A percentile compares a stretch with the other conserved stretches of the same genome.
phyloP scores from a whole-genome alignment of 805 yeast species.

The Hanseniaspora lachancei region DNA sequence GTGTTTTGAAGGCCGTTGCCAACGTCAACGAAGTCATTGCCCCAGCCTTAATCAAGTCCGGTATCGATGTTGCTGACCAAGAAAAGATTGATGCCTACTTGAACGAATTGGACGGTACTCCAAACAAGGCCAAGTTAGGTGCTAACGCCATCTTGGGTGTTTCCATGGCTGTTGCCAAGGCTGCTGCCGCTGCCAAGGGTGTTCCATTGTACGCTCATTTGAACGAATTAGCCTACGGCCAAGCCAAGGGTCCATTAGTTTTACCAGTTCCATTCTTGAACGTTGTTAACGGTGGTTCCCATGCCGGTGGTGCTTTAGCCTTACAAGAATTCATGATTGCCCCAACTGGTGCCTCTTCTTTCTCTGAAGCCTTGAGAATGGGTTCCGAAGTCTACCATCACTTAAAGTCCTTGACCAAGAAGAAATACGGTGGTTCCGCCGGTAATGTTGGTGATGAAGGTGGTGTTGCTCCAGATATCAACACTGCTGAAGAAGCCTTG shows the following conservation, averaged over 20 bases:
- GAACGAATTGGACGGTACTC: slow-evolving; percentile 82
- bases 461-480: slow-evolving; percentile 98
- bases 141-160: slow-evolving; percentile 98
- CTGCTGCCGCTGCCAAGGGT: slow-evolving; percentile 92
- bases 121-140: slow-evolving; percentile 94
- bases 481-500: slow-evolving; percentile 91
- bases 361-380: slow-evolving; percentile 91
- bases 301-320: slow-evolving; percentile 98
- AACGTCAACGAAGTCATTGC: slow-evolving; percentile 92
- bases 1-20: slow-evolving; percentile 92
- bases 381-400: slow-evolving; percentile 97
- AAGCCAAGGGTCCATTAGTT: slow-evolving; percentile 64
- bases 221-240: slow-evolving; percentile 50
- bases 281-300: slow-evolving; percentile 98
- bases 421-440: slow-evolving; percentile 93
- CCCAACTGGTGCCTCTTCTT: slow-evolving; percentile 79
- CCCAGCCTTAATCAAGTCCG: slow-evolving; percentile 75
- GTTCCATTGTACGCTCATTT: slow-evolving; percentile 90
- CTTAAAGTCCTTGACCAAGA: slow-evolving; percentile 84
- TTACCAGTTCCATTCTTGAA: slow-evolving; percentile 98
- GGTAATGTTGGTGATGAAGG: slow-evolving; percentile 99
- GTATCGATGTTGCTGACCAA: slow-evolving; percentile 79
- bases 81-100: slow-evolving; percentile 75
- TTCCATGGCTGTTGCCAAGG: slow-evolving; percentile 91
- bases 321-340: slow-evolving; percentile 99